phyloP scores from a whole-genome alignment of 139 green algal genomes.

The Chlorella ohadii region DNA sequence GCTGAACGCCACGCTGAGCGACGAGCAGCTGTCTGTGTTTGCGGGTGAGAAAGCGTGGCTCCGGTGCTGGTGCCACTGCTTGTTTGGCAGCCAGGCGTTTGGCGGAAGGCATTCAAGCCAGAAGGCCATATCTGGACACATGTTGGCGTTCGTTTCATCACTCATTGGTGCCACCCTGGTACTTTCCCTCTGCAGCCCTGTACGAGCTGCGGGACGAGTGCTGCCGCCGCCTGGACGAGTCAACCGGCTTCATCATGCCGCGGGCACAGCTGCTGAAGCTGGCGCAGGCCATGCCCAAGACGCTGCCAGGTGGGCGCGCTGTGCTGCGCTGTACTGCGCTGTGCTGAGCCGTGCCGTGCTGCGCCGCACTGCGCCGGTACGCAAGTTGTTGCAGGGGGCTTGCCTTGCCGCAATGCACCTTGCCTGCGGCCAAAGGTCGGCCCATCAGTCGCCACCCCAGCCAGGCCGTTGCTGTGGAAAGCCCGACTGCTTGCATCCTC shows the following conservation, averaged over 20 bases:
- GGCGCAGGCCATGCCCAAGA: slow-evolving; percentile 36
- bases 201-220: slow-evolving; percentile 80
- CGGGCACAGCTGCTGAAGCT: slow-evolving; percentile 78
- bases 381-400: no score
- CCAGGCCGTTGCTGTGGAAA: no score
- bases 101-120: no score
- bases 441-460: no score
- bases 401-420: no score
- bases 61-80: no score
- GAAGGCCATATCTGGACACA: no score
- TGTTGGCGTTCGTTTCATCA: no score
- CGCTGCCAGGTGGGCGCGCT: neutral
- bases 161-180: neutral
- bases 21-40: slow-evolving; percentile 70
- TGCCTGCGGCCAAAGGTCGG: no score
- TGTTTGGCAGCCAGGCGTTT: no score
- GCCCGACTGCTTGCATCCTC: no score
- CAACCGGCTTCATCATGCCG: slow-evolving; percentile 85
- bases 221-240: slow-evolving; percentile 82
- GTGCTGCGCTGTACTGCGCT: neutral
- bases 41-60: slow-evolving; percentile 33
- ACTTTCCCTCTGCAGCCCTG: slow-evolving; percentile 28
- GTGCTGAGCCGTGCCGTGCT: neutral
- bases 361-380: no score
- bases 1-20: slow-evolving; percentile 37